Percentiles rank a stretch among this genome's conserved stretches.
phyloP scores from a whole-genome alignment of 192 early-diverging fungal genomes.

The Thoreauomyces humboldtii region DNA sequence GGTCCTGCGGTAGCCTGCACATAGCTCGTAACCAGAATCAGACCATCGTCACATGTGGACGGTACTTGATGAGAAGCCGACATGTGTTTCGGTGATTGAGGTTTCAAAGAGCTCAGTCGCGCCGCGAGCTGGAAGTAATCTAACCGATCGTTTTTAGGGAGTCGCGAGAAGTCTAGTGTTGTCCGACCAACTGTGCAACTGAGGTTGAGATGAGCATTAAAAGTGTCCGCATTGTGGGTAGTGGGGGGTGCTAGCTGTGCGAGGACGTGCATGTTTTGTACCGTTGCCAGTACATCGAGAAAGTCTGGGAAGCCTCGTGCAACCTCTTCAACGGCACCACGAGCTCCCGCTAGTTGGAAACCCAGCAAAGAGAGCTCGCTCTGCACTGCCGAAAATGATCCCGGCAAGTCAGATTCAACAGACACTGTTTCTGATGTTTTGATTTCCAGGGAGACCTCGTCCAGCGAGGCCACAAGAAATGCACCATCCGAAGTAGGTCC shows the following conservation, averaged over 20 bases:
- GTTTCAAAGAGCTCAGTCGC: slow-evolving; percentile 2
- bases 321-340: background rate
- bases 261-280: background rate
- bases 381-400: background rate
- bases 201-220: slow-evolving; percentile 8
- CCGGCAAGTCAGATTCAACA: background rate
- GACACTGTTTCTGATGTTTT: background rate
- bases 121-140: slow-evolving; percentile 24
- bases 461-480: background rate
- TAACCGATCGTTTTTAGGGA: background rate
- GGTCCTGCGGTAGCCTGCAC: background rate
- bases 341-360: background rate
- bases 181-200: slow-evolving; percentile 6
- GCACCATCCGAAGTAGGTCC: background rate
- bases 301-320: background rate
- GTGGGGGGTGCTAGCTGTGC: background rate
- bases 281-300: background rate
- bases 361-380: background rate
- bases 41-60: background rate
- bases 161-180: slow-evolving; percentile 12
- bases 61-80: background rate
- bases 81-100: background rate
- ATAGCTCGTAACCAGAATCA: slow-evolving; percentile 1
- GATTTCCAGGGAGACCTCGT: background rate
- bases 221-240: background rate